These are phyloP conservation scores for Vaccinium myrtillus DNA, from an alignment of 148 eudicot species.

Conservation along the genomic window DNA sequence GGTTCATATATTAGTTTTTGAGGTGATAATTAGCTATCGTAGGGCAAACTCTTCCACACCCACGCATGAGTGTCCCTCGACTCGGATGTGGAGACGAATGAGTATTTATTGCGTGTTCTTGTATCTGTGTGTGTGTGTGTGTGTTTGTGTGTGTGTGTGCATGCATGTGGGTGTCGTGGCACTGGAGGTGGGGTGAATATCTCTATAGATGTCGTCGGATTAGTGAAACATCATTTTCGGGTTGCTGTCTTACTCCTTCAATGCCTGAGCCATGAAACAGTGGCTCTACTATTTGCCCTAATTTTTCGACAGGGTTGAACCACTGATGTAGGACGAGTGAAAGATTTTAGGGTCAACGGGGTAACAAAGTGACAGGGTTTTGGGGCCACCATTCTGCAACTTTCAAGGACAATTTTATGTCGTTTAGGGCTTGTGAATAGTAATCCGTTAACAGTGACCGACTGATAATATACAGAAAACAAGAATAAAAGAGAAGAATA, in stretches of 20 bases:
- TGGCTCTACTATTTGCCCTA: neutral
- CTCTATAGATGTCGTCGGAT: neutral
- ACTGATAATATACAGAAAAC: neutral
- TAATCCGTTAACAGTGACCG: neutral
- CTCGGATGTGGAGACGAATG: neutral
- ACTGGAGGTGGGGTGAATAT: neutral
- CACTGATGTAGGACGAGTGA: neutral
- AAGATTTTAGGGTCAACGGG: neutral
- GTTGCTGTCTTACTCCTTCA: neutral
- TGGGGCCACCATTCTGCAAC: neutral
- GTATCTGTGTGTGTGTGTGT: too few relatives aligned
- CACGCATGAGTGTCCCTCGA: neutral
- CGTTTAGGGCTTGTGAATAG: neutral
- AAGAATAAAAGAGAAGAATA: neutral
- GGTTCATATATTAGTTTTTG: neutral
- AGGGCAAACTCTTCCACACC: neutral
- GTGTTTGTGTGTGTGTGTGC: neutral
- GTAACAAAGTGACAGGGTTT: neutral
- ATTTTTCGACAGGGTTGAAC: neutral
- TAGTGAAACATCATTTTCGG: neutral
- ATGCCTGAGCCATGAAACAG: neutral
- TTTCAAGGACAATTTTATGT: neutral
- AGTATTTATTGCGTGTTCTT: neutral
- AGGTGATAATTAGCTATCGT: neutral
- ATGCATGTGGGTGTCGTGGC: neutral